Evolutionary conservation across 306 rosid species (phyloP).

Genomic region (Lagenaria siceraria): DNA sequence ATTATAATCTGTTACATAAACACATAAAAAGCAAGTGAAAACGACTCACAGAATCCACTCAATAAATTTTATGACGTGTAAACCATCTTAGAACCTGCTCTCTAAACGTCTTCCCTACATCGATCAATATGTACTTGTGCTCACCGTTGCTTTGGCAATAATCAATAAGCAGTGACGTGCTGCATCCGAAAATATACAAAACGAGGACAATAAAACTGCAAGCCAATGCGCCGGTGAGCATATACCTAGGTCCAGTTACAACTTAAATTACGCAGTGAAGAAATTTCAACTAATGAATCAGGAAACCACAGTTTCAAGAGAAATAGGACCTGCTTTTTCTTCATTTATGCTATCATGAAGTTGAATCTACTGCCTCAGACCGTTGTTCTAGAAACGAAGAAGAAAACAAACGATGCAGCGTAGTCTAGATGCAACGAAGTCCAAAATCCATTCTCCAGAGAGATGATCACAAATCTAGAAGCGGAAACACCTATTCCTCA

Average conservation of each 20-base stretch:
- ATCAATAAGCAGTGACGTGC: conserved; percentile 73
- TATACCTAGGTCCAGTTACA: neutral
- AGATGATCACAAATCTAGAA: conserved; percentile 1
- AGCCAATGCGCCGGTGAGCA: neutral
- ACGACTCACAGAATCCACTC: conserved; percentile 69
- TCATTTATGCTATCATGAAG: neutral
- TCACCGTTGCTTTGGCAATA: conserved; percentile 40
- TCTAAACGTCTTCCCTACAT: conserved; percentile 83
- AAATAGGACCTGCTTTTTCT: neutral
- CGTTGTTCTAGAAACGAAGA: neutral
- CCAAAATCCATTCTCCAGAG: neutral
- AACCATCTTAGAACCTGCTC: conserved; percentile 86
- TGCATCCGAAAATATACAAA: conserved; percentile 40
- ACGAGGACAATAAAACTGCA: neutral
- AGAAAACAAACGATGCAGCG: neutral
- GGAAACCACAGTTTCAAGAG: neutral
- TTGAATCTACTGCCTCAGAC: neutral
- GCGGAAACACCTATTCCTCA: neutral
- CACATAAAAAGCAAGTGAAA: neutral
- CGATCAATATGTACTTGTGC: conserved; percentile 54
- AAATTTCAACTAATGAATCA: neutral
- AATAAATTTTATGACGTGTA: conserved; percentile 50
- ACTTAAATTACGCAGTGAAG: neutral
- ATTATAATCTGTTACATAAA: neutral
- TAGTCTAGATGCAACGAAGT: neutral